Evolutionary conservation across 2,329 filamentous ascomycete genomes (phyloP).

Genomic region (Tolypocladium ophioglossoides): DNA sequence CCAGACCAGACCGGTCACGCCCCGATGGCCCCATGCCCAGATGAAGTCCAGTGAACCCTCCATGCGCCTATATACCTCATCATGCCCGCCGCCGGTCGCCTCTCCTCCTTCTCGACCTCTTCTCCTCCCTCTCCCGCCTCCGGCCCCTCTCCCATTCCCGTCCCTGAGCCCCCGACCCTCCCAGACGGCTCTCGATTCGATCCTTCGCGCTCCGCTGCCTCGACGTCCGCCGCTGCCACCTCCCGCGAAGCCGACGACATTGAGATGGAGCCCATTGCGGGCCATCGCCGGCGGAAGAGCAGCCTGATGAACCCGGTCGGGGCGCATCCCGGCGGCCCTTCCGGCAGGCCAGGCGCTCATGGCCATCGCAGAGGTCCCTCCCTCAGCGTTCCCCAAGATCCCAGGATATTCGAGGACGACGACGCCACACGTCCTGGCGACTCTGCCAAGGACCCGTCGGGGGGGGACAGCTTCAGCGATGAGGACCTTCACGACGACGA

Average conservation of each 20-base stretch:
- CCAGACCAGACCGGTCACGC: neutral
- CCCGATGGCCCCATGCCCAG: neutral
- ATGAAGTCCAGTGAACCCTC: neutral
- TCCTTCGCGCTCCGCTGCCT: neutral
- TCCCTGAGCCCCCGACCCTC: neutral
- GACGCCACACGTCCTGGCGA: slow-evolving; percentile 13
- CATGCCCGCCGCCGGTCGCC: slow-evolving; percentile 4
- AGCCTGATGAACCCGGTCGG: slow-evolving; percentile 35
- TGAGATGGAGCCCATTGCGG: slow-evolving; percentile 45
- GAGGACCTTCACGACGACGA: slow-evolving; percentile 76
- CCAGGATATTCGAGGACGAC: slow-evolving; percentile 36
- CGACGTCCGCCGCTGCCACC: slow-evolving; percentile 6
- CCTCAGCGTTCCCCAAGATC: slow-evolving; percentile 23
- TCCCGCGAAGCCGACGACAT: slow-evolving; percentile 27
- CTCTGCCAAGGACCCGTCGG: slow-evolving; percentile 18
- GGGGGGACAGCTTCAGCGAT: slow-evolving; percentile 52
- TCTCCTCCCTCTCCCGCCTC: neutral
- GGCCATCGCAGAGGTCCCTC: slow-evolving; percentile 2
- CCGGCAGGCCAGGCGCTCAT: neutral
- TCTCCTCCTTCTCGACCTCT: neutral
- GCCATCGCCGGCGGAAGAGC: slow-evolving; percentile 45
- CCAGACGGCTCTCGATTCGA: slow-evolving; percentile 1
- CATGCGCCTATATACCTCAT: slow-evolving; percentile 1
- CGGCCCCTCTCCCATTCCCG: neutral
- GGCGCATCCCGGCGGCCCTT: neutral